Conservation (phyloP, 768 basidiomycete genomes). For the Naganishia kalamii region DNA sequence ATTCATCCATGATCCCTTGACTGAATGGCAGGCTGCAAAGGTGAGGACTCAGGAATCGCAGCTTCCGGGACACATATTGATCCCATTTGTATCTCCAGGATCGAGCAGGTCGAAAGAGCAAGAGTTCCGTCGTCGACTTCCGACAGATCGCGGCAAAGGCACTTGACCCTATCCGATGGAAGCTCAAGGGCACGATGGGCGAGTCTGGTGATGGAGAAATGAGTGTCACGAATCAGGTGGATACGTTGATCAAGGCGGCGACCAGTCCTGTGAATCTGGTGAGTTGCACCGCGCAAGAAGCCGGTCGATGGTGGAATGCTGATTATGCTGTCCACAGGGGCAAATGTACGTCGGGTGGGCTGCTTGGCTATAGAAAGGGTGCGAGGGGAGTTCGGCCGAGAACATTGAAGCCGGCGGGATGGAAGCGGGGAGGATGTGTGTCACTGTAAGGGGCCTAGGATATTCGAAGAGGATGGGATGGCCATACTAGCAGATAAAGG, state of each 20-base stretch:
- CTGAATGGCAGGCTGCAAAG: conserved; percentile 71
- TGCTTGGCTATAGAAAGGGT: conserved; percentile 58
- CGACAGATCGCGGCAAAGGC: conserved; percentile 61
- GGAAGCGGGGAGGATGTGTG: neutral
- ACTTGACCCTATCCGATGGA: conserved; percentile 72
- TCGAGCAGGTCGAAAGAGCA: conserved; percentile 9
- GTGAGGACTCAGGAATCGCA: neutral
- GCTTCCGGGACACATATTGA: neutral
- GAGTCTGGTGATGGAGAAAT: conserved; percentile 51
- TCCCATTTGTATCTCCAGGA: neutral
- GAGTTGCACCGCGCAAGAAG: conserved; percentile 31
- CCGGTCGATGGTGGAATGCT: neutral
- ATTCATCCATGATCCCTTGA: conserved; percentile 91
- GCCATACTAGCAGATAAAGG: too few species aligned
- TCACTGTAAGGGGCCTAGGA: too few species aligned
- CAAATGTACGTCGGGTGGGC: conserved; percentile 90
- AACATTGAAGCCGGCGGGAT: neutral
- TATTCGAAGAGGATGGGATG: too few species aligned
- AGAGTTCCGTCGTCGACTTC: conserved; percentile 6
- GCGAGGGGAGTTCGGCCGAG: too few species aligned
- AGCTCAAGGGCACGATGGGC: conserved; percentile 52
- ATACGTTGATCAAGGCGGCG: conserved; percentile 84
- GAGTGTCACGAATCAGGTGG: conserved; percentile 79
- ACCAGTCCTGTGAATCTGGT: conserved; percentile 66
- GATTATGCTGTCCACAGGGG: conserved; percentile 50